Evolutionary conservation across 495 filamentous ascomycete genomes (phyloP).

Genomic region (Pseudomonodictys pantanalensis): DNA sequence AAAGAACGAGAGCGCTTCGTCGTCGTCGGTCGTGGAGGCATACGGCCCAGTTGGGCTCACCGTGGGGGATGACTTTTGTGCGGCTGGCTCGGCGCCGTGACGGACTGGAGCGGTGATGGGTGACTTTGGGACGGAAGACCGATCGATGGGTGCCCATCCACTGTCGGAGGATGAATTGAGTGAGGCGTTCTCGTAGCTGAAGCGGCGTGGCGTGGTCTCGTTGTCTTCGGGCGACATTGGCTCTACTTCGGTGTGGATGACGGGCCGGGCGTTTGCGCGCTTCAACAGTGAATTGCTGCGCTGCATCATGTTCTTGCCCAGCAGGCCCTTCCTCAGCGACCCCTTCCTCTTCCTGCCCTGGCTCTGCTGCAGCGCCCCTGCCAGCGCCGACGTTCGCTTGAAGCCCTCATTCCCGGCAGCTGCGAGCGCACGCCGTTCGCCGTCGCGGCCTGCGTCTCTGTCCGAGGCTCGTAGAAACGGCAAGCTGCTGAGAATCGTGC

Average conservation of each 20-base stretch:
- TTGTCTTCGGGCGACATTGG: constrained; percentile 18
- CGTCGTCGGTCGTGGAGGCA: constrained; percentile 74
- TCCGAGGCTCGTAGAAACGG: constrained; percentile 49
- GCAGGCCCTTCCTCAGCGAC: constrained; percentile 42
- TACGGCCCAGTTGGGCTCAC: constrained; percentile 61
- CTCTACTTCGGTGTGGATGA: constrained; percentile 1
- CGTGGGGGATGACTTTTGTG: constrained; percentile 36
- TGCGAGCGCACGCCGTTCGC: constrained; percentile 43
- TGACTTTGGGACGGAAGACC: constrained; percentile 22
- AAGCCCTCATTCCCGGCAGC: constrained; percentile 43
- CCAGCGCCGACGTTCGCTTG: constrained; percentile 51
- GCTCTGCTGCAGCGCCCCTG: constrained; percentile 48
- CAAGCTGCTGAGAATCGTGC: constrained; percentile 60
- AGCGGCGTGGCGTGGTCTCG: constrained; percentile 32
- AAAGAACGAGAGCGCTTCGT: constrained; percentile 63
- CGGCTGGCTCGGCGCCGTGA: constrained; percentile 38
- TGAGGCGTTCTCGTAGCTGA: constrained; percentile 39
- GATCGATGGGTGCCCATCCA: constrained; percentile 25
- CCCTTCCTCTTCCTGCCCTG: constrained; percentile 69
- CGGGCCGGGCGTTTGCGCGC: background rate
- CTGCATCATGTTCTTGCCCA: constrained; percentile 35
- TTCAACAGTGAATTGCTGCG: constrained; percentile 27
- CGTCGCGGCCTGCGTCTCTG: constrained; percentile 42
- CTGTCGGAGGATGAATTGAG: constrained; percentile 34
- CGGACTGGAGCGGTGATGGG: too few relatives aligned